Evolutionary conservation across 176 grass and related monocot species (phyloP).

Genomic region (Aegilops speltoides): DNA sequence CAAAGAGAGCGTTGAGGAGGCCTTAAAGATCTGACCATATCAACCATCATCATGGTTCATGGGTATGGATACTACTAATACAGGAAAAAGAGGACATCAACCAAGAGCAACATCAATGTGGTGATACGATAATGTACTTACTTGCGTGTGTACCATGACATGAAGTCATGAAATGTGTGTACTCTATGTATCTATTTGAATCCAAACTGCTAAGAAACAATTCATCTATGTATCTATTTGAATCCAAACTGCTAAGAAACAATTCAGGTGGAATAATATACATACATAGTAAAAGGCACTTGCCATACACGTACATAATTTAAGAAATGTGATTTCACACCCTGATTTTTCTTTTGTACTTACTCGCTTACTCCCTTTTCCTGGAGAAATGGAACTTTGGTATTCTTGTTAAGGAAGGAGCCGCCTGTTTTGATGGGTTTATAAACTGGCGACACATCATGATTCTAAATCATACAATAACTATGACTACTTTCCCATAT

Average conservation of each 20-base stretch:
- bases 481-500: background rate
- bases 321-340: background rate
- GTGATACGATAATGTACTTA: too few relatives aligned
- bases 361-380: background rate
- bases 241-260: too few relatives aligned
- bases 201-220: too few relatives aligned
- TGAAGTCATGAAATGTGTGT: too few relatives aligned
- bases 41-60: background rate
- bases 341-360: background rate
- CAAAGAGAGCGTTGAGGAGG: conserved; percentile 48
- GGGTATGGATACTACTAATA: too few relatives aligned
- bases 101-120: too few relatives aligned
- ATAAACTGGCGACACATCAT: background rate
- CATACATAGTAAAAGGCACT: background rate
- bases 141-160: too few relatives aligned
- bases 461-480: background rate
- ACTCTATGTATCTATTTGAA: too few relatives aligned
- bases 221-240: too few relatives aligned
- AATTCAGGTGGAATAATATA: too few relatives aligned
- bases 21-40: conserved; percentile 40
- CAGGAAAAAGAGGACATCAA: too few relatives aligned
- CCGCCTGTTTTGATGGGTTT: background rate
- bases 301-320: background rate
- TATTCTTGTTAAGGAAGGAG: background rate
- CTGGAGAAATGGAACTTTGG: background rate